phyloP scores from a whole-genome alignment of 1,284 basidiomycete genomes.

The Sporisorium iseilematis-ciliati region DNA sequence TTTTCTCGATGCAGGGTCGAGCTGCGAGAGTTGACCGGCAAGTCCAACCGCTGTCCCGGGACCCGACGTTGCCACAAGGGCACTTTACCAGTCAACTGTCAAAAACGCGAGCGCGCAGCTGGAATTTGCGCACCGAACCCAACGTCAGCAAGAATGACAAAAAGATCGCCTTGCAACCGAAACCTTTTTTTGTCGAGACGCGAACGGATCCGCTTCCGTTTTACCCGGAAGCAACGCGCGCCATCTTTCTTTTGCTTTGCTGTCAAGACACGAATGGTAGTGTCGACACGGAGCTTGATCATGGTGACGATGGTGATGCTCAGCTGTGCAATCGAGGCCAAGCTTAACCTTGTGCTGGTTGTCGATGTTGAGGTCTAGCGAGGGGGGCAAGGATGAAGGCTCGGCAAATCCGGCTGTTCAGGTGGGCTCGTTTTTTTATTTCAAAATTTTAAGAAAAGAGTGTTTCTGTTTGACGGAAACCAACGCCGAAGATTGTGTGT shows the following conservation, averaged over 20 bases:
- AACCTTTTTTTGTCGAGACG: no score
- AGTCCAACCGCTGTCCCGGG: no score
- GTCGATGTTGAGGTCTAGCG: background rate
- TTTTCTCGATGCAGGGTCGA: no score
- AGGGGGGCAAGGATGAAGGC: background rate
- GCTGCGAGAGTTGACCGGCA: no score
- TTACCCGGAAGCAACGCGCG: background rate
- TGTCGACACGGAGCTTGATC: background rate
- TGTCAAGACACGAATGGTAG: no score
- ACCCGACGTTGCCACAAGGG: background rate
- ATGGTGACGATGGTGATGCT: background rate
- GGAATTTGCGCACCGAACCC: no score
- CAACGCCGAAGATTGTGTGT: background rate
- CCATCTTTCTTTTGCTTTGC: background rate
- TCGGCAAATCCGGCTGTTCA: slow-evolving; percentile 5
- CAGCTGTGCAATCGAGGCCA: no score
- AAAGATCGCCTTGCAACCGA: no score
- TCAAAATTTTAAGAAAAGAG: no score
- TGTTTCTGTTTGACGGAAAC: background rate
- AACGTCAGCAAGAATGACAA: slow-evolving; percentile 9
- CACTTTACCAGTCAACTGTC: slow-evolving; percentile 5
- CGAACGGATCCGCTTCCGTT: background rate
- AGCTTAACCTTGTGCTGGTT: background rate
- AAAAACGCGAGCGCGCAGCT: background rate
- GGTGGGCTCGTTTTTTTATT: no score